Base-by-base conservation (phyloP, 1,139 yeast genomes). In the Meyerozyma athensensis region DNA sequence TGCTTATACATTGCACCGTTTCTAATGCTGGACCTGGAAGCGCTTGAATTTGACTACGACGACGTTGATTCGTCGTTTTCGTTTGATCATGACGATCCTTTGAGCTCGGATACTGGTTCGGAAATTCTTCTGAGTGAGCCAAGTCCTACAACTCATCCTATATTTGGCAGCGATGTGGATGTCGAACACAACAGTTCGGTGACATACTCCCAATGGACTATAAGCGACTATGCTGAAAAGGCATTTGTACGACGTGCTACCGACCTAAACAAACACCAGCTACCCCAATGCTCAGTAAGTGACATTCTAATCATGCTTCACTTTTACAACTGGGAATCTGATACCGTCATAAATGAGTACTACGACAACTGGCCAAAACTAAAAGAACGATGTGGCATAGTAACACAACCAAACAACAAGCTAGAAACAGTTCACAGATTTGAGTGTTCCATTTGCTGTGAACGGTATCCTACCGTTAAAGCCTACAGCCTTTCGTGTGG, bases 391-490 rank as follows among this genome's bases (percentile, higher is more conserved):
- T 74, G 79, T 24, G 90, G 92, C 1, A 48, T 82, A 28, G 53
- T 63, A 30, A 18, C 16, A 34, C 38, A 22, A 39, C 53, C 48
- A 23, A 48, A 47, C 10, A 54, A 51, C 37, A 45, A 34, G 8
- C 56, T 66, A 24, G 47, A 46, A 1, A 40, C 42, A 2, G 49
- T 39, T 5, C 43, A 44, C 0, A 56, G 58, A 20, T 81, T 71
- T 46, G 48, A 58, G 19, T 89, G 97, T 52, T 52, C 59, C 10
- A 80, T 89, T 13, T 89, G 97, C 58, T 86, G 90, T 56, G 85
- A 81, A 14, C 71, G 68, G 1, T 64, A 63, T 24, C 49, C 52
- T 0, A 51, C 54, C 5, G 58, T 66, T 36, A 40, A 50, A 16
- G 66, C 77, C 1, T 86, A 80, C 52, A 61, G 74, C 3, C 57